Percentiles rank a stretch among this genome's conserved stretches.
Evolutionary conservation across 768 basidiomycete species (phyloP).

Genomic region (Tricholoma hemisulphureum): DNA sequence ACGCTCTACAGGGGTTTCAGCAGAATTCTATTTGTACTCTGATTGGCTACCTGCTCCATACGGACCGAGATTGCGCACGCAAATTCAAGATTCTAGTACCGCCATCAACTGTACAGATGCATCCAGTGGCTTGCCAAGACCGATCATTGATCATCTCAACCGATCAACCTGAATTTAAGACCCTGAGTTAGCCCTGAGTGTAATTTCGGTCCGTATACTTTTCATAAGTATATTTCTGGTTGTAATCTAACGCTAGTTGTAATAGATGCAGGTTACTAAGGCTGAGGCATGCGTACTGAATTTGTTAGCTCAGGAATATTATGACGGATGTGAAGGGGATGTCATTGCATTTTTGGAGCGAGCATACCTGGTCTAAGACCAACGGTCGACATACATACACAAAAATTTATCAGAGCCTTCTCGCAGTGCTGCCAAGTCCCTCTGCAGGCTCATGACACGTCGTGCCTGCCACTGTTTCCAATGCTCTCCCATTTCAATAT

Average conservation of each 20-base stretch:
- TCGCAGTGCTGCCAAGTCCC: neutral
- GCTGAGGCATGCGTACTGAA: neutral
- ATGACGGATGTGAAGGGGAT: too few species aligned
- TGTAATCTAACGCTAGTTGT: too few species aligned
- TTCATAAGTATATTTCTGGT: neutral
- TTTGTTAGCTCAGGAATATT: neutral
- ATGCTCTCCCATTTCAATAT: neutral
- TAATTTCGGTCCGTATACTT: neutral
- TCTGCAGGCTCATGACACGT: neutral
- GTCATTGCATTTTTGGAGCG: too few species aligned
- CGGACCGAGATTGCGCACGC: too few species aligned
- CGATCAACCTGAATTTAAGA: too few species aligned
- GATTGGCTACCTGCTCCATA: too few species aligned
- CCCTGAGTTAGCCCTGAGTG: neutral
- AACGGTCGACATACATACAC: neutral
- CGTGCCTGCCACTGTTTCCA: too few species aligned
- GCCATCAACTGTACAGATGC: neutral
- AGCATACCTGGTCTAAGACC: neutral
- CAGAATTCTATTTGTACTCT: too few species aligned
- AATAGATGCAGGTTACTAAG: neutral
- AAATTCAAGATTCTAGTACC: too few species aligned
- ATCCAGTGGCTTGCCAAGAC: neutral
- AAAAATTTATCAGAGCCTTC: neutral
- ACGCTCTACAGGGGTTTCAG: neutral
- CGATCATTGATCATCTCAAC: neutral